Base-by-base conservation (phyloP, 169 alveolate genomes). In the Ichthyophthirius multifiliis region DNA sequence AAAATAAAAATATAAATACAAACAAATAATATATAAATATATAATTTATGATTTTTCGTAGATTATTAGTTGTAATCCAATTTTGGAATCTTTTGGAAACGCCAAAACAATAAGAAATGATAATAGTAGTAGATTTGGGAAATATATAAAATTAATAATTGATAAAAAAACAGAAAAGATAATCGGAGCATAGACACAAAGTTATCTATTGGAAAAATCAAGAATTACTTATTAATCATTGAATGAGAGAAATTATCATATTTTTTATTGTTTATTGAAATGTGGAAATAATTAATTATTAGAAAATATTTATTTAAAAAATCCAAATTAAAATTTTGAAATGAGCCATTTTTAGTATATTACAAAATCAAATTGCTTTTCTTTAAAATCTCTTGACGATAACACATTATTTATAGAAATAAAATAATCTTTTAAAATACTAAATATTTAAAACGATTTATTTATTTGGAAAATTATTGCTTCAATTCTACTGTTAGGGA, bases 171-270 rank as follows among this genome's bases (percentile, higher is more conserved):
- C 75, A 0, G 83, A 75, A 80, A 45, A 85, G 46, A 82, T 89
- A 15, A 73, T 45, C 6, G 86, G 86, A 43, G 95, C 97, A 1
- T 83, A 76, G 16, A 98, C 98, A 9, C 90, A 91, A 63, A 98
- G 99, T 34, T 99, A 98, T 87, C 89, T 99, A 18, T 86, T 99
- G 73, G 99, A 99, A 85, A 98, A 98, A 89, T 99, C 98, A n/a
- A 91, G 99, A 39, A 98, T 99, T 12, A 96, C 98, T 32, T 90
- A 89, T 65, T 97, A 98, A 76, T 98, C 95, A 83, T 87, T 86
- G 62, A 92, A 88, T 41, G 99, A 98, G 87, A 90, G 99, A 43
- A 96, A 98, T 43, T 98, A 96, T 83, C 99, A 98, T 88, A 97
- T 98, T 15, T 98, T 98, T 92, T 98, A 98, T 92, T 99, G 98